A percentile compares a stretch with the other conserved stretches of the same genome.
Conservation (phyloP, 1,139 yeast genomes). For the Arxiozyma telluris region DNA sequence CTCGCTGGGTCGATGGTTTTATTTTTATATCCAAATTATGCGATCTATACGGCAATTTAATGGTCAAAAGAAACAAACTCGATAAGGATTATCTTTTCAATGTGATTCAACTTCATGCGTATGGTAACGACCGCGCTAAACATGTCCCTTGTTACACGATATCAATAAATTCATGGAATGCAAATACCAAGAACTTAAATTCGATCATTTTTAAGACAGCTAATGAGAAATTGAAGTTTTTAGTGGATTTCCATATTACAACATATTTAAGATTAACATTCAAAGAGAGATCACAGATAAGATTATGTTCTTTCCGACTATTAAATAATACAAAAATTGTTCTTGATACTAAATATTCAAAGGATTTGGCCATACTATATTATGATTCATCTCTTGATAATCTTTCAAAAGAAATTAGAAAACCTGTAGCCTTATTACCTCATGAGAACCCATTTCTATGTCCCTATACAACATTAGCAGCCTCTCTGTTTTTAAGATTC, state of each 20-base stretch:
- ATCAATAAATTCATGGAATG: constrained; percentile 27
- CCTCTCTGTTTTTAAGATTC: constrained; percentile 25
- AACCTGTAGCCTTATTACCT: constrained; percentile 14
- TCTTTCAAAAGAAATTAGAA: neutral
- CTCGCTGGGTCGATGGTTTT: constrained; percentile 13
- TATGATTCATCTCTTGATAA: neutral
- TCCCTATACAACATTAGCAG: constrained; percentile 25
- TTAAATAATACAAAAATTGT: neutral
- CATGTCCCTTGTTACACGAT: neutral
- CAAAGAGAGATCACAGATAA: constrained; percentile 20
- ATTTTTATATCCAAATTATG: constrained; percentile 20
- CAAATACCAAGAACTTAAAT: constrained; percentile 16
- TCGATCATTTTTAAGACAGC: constrained; percentile 24
- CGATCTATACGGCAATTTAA: constrained; percentile 10
- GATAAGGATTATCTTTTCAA: constrained; percentile 8
- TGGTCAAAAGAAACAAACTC: neutral
- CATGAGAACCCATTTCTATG: constrained; percentile 24
- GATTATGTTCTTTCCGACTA: constrained; percentile 12
- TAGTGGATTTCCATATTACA: constrained; percentile 26
- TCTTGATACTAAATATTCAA: neutral
- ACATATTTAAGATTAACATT: constrained; percentile 19
- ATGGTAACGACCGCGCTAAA: neutral
- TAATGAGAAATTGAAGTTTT: constrained; percentile 23
- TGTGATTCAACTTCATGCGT: constrained; percentile 5
- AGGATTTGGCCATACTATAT: constrained; percentile 2